phyloP scores from a whole-genome alignment of 805 yeast species.

The Pichia deserticola region DNA sequence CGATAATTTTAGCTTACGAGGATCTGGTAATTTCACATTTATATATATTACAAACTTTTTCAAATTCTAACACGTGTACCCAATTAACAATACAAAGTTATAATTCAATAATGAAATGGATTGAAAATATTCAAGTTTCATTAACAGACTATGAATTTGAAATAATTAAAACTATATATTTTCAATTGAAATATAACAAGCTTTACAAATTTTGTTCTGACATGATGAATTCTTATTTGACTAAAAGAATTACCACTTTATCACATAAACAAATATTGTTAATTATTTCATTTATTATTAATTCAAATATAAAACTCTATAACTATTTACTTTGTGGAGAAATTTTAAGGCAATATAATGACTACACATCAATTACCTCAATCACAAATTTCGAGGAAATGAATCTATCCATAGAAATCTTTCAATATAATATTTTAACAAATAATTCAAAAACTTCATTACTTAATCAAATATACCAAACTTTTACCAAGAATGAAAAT shows the following conservation, averaged over 20 bases:
- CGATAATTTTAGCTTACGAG: constrained; percentile 9
- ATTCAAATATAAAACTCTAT: not conserved
- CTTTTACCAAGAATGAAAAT: not conserved
- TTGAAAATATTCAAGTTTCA: not conserved
- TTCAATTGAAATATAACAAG: constrained; percentile 20
- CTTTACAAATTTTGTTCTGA: constrained; percentile 10
- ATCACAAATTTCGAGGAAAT: not conserved
- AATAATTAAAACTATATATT: constrained; percentile 21
- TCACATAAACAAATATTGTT: not conserved
- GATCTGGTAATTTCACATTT: constrained; percentile 21
- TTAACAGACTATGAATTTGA: constrained; percentile 25
- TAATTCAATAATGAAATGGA: constrained; percentile 2
- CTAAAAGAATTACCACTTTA: not conserved
- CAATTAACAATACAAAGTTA: not conserved
- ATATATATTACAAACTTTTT: constrained; percentile 15
- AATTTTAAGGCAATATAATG: too few relatives aligned
- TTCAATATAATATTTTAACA: not conserved
- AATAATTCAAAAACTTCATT: not conserved
- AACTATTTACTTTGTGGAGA: not conserved
- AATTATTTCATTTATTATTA: not conserved
- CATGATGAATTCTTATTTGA: constrained; percentile 10
- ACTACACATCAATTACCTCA: too few relatives aligned
- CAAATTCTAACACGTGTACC: not conserved
- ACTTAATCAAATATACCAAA: too few relatives aligned
- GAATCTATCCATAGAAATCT: not conserved